phyloP scores from a whole-genome alignment of 2,329 filamentous ascomycete species.

The Xylariaceae sp. region DNA sequence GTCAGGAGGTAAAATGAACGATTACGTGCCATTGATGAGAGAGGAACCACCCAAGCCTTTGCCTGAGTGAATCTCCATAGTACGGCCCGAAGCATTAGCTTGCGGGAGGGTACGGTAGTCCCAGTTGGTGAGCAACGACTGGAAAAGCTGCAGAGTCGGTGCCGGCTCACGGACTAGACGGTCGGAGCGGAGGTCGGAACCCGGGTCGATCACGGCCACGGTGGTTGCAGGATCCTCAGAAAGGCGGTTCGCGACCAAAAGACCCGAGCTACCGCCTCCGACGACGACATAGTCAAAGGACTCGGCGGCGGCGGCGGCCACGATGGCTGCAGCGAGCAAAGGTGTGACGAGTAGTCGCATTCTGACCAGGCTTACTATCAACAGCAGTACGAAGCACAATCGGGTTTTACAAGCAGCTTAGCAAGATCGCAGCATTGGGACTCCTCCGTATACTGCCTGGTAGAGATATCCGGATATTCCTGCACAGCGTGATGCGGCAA shows the following conservation, averaged over 20 bases:
- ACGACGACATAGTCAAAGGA: slow-evolving; percentile 14
- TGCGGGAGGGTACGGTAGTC: background rate
- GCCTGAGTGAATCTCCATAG: background rate
- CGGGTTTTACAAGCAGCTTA: background rate
- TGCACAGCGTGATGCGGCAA: background rate
- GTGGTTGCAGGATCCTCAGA: slow-evolving; percentile 13
- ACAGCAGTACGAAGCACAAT: background rate
- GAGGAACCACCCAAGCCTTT: slow-evolving; percentile 2
- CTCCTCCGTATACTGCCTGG: background rate
- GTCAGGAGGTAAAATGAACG: background rate
- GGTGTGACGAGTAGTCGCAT: background rate
- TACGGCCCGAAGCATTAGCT: background rate
- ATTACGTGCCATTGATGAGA: slow-evolving; percentile 3
- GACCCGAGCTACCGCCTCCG: slow-evolving; percentile 12
- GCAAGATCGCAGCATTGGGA: background rate
- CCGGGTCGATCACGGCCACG: slow-evolving; percentile 13
- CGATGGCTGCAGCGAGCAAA: background rate
- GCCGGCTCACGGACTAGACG: slow-evolving; percentile 3
- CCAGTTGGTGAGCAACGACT: background rate
- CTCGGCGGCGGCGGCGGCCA: background rate
- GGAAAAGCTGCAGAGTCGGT: background rate
- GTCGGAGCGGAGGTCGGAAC: slow-evolving; percentile 11
- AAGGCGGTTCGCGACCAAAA: slow-evolving; percentile 13
- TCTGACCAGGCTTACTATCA: background rate
- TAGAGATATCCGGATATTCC: background rate